A percentile compares a stretch with the other conserved stretches of the same genome.
These are phyloP conservation scores for Pyrenopolyporus hunteri DNA, from an alignment of 495 filamentous ascomycete genomes.

Conservation along the genomic window DNA sequence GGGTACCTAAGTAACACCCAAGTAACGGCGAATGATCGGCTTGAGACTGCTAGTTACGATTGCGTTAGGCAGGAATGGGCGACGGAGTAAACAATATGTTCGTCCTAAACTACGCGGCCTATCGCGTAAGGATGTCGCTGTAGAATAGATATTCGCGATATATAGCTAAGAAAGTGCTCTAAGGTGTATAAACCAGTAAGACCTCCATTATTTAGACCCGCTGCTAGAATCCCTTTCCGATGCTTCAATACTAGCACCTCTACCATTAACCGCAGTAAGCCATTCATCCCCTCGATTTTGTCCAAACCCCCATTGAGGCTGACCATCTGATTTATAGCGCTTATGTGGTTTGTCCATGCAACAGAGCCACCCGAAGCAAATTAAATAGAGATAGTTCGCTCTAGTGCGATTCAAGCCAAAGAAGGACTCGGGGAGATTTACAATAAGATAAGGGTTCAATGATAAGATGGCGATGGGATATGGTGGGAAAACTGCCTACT, in stretches of 20 bases:
- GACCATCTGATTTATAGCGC: constrained; percentile 1
- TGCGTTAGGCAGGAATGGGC: too few species aligned
- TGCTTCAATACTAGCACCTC: background rate
- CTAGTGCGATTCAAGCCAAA: background rate
- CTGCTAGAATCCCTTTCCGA: background rate
- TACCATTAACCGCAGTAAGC: background rate
- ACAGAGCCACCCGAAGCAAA: background rate
- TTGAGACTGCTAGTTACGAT: too few species aligned
- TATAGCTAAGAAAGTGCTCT: constrained; percentile 1
- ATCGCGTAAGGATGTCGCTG: too few species aligned
- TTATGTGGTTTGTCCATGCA: background rate
- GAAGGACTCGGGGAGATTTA: background rate
- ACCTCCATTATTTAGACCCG: background rate
- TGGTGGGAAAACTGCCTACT: too few species aligned
- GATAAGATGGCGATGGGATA: too few species aligned
- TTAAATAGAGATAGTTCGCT: background rate
- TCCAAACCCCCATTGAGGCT: background rate
- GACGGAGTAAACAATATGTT: too few species aligned
- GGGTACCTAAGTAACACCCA: too few species aligned
- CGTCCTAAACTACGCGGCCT: too few species aligned
- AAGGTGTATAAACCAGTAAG: background rate
- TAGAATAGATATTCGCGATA: too few species aligned
- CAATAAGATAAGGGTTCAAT: background rate
- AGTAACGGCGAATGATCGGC: too few species aligned
- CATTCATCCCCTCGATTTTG: constrained; percentile 9